Base-by-base conservation (phyloP, 2,329 filamentous ascomycete genomes). In the Cladosporium cucumerinum region DNA sequence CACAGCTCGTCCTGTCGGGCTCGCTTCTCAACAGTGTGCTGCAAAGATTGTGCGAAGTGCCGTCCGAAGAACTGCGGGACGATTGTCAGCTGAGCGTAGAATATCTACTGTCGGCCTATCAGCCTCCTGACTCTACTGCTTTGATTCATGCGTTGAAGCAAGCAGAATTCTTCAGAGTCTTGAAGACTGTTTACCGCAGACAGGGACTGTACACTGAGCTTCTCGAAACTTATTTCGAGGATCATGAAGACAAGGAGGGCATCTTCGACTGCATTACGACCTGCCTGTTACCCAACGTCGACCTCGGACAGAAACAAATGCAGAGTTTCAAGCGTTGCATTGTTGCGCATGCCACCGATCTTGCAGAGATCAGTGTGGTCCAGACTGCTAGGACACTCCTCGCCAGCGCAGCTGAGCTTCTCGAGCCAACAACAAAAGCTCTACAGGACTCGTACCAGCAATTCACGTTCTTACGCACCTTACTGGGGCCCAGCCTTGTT, bases 81-180 rank as follows among this genome's bases (percentile, higher is more conserved):
- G 95, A 99, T 77, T 96, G 94, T 52, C 93, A 99, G 77, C 85
- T 99, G n/a, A 99, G 95, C 74, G 90, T 91, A 0, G 95, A 99
- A 78, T 99, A 99, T 75, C 81, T 99, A 0, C 82, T 99, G 23
- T 98, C 96, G 0, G 87, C 95, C 5, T 97, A 98, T 74, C 93
- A 95, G 63, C 95, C 96, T 18, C 88, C 94, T 3, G 90, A 97
- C 73, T 83, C 95, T 66, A 83, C 88, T 34, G 83, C 83, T 11
- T 81, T 98, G 71, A 89, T 98, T 66, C 88, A 91, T 0, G 79
- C 91, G 0, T 91, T 98, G 71, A 86, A 88, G 69, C 82, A 88
- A 67, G 94, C 95, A 1, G 86, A 87, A 0, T 99, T 98, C 76
- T 96, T 91, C 75, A 88, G 95, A 57, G 94, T 99, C 30, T 78